A percentile compares a stretch with the other conserved stretches of the same genome.
phyloP scores from a whole-genome alignment of 805 yeast genomes.

The Lachancea sp. region DNA sequence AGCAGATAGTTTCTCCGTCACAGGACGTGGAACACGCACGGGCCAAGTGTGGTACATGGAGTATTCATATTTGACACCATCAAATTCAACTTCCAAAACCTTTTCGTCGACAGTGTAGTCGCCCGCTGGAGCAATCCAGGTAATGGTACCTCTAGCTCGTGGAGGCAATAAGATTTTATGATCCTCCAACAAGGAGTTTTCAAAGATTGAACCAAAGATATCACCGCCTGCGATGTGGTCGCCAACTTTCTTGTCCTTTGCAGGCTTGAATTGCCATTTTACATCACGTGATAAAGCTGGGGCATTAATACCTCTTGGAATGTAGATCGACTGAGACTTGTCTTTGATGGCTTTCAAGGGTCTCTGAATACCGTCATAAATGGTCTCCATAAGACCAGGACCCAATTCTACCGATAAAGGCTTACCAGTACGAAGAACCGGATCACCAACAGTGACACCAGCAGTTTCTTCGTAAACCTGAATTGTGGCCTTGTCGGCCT shows the following conservation, averaged over 20 bases:
- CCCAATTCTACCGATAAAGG: constrained; percentile 99
- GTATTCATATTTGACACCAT: constrained; percentile 73
- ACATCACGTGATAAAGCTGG: constrained; percentile 85
- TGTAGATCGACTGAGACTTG: constrained; percentile 82
- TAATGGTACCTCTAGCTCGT: constrained; percentile 95
- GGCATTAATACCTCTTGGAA: constrained; percentile 97
- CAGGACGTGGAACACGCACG: constrained; percentile 98
- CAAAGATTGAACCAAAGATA: constrained; percentile 87
- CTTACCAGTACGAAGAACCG: constrained; percentile 95
- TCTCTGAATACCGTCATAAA: constrained; percentile 99
- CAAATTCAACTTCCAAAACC: constrained; percentile 88
- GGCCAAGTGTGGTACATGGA: constrained; percentile 99
- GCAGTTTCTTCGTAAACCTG: constrained; percentile 99
- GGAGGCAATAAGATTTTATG: constrained; percentile 96
- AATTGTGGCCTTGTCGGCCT: constrained; percentile 93
- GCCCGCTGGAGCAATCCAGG: constrained; percentile 83
- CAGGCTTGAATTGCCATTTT: constrained; percentile 81
- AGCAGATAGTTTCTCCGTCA: constrained; percentile 87
- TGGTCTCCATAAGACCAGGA: constrained; percentile 98
- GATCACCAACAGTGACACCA: constrained; percentile 99
- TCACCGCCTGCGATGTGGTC: constrained; percentile 99
- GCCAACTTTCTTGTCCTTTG: constrained; percentile 62
- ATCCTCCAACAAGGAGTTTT: constrained; percentile 85
- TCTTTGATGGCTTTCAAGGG: constrained; percentile 93
- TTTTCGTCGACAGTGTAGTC: constrained; percentile 87